Percentiles rank a stretch among this genome's conserved stretches.
Conservation (phyloP, 2,329 filamentous ascomycete genomes). For the Anthostomella pinea region DNA sequence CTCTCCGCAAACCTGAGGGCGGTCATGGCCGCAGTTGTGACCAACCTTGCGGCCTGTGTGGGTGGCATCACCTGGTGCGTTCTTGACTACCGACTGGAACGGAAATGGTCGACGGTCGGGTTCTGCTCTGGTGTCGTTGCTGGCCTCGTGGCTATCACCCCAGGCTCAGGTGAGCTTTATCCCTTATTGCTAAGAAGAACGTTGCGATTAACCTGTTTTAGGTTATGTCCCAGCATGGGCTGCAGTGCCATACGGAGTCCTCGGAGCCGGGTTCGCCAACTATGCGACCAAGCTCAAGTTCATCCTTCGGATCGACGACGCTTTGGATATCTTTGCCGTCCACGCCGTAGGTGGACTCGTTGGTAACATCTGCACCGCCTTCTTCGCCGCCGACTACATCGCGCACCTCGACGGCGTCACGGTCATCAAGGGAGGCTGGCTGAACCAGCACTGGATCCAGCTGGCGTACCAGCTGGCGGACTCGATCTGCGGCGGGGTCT, state of each 20-base stretch:
- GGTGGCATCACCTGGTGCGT: constrained; percentile 89
- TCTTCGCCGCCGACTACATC: constrained; percentile 84
- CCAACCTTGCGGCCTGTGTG: constrained; percentile 79
- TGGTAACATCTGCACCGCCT: constrained; percentile 74
- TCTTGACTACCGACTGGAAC: constrained; percentile 82
- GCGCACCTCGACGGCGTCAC: constrained; percentile 72
- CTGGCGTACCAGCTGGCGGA: constrained; percentile 82
- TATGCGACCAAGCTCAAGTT: constrained; percentile 93
- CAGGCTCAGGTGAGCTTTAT: constrained; percentile 64
- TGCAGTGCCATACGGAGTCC: constrained; percentile 73
- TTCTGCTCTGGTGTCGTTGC: constrained; percentile 91
- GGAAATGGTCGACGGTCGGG: constrained; percentile 89
- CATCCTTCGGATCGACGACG: constrained; percentile 75
- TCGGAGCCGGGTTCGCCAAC: constrained; percentile 77
- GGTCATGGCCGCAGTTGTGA: constrained; percentile 82
- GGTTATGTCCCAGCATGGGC: constrained; percentile 81
- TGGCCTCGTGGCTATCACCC: constrained; percentile 84
- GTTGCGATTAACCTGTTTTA: constrained; percentile 20
- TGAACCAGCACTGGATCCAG: constrained; percentile 82
- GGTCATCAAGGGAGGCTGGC: constrained; percentile 71
- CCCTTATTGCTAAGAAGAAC: neutral
- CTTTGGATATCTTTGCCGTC: constrained; percentile 84
- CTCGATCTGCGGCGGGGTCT: constrained; percentile 70
- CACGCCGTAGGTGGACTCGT: constrained; percentile 76
- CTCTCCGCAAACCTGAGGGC: constrained; percentile 78